Conservation (phyloP, 495 filamentous ascomycete species). For the Bacidia rubella region DNA sequence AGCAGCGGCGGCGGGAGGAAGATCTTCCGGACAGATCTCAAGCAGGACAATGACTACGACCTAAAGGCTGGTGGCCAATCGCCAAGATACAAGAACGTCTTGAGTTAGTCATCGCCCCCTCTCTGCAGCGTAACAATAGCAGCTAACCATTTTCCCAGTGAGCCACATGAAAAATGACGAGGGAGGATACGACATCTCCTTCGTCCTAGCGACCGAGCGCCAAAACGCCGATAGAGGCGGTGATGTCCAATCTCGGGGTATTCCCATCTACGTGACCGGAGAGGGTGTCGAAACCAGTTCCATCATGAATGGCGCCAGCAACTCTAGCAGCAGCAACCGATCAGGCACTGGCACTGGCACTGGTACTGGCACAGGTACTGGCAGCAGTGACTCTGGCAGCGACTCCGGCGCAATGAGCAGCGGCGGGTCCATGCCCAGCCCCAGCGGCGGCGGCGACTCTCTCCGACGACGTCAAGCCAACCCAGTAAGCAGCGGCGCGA, state of each 20-base stretch:
- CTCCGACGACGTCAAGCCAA: no score
- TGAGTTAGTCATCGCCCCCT: neutral
- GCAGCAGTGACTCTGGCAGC: no score
- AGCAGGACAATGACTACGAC: neutral
- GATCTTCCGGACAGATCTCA: constrained; percentile 1
- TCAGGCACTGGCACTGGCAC: no score
- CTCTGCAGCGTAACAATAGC: neutral
- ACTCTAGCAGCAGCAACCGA: no score
- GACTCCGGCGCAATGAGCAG: no score
- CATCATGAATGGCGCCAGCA: no score
- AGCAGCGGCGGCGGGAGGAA: neutral
- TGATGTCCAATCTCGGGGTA: neutral
- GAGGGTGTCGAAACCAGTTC: no score
- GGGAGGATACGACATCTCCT: neutral
- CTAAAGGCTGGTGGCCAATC: neutral
- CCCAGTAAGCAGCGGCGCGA: no score
- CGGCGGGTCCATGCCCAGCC: neutral
- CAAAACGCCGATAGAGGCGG: neutral
- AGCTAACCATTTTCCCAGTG: neutral
- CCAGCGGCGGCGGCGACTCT: no score
- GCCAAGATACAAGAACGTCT: neutral
- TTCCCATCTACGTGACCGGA: neutral
- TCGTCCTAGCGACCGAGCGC: neutral
- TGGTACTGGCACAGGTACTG: neutral
- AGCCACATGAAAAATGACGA: neutral